Conservation (phyloP, 345 rosid genomes). For the Nasturtium officinale region DNA sequence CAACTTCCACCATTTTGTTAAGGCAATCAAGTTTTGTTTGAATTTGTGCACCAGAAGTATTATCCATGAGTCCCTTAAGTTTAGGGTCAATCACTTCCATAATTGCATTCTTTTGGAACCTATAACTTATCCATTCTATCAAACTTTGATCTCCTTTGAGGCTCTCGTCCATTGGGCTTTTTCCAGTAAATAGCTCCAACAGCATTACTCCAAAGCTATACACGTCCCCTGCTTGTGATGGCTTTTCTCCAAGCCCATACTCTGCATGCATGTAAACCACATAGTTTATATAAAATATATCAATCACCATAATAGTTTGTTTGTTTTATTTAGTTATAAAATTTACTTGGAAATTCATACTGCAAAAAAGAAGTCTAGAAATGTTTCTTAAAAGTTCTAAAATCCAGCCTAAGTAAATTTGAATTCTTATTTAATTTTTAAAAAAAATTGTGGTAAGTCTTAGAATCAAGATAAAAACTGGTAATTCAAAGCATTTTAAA, state of each 20-base stretch:
- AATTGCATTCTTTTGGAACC: conserved; percentile 16
- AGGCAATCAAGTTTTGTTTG: conserved; percentile 41
- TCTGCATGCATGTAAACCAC: conserved; percentile 40
- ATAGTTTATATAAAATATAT: too few species aligned
- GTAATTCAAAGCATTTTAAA: too few species aligned
- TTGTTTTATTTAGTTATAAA: too few species aligned
- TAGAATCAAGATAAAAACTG: too few species aligned
- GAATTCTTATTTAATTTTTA: too few species aligned
- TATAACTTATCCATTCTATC: conserved; percentile 44
- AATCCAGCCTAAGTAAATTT: too few species aligned
- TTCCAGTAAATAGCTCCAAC: conserved; percentile 51
- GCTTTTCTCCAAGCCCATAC: conserved; percentile 52
- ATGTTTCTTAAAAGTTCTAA: too few species aligned
- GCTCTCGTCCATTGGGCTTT: conserved; percentile 48
- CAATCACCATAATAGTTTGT: too few species aligned
- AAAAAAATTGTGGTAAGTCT: too few species aligned
- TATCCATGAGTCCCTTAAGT: conserved; percentile 40
- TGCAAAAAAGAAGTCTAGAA: too few species aligned
- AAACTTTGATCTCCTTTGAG: conserved; percentile 47
- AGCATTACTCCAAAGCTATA: conserved; percentile 46
- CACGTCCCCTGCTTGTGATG: conserved; percentile 57
- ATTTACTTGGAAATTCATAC: too few species aligned
- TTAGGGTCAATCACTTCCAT: conserved; percentile 46
- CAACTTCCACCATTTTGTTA: conserved; percentile 45
- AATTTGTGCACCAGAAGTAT: conserved; percentile 32